Evolutionary conservation across 108 stramenopile genomes (phyloP), one percentile per base, ranked within the genome.

Genomic region (Chaetoceros muelleri): DNA sequence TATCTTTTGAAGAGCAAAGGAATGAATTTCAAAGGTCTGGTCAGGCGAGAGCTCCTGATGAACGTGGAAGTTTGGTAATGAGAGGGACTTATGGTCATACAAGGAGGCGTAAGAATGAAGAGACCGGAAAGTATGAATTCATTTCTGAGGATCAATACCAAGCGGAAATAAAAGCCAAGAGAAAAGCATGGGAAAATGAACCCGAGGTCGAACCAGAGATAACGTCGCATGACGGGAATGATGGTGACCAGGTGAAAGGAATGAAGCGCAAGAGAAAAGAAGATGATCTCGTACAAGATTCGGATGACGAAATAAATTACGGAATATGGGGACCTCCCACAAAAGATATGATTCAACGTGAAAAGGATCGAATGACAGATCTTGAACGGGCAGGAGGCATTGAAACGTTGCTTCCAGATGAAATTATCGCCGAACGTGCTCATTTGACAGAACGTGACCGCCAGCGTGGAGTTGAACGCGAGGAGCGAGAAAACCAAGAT

Each of bases 291-390:
- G 79, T 90, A 3, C 72, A 81, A 31, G 68, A 67, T 13, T 63
- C 70, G 8, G 85, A 90, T 53, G 89, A 90, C 55, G 89, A 86
- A 48, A 60, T 75, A n/a, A 66, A 70, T 28, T 82, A 77, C 55
- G 89, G 89, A 10, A 76, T 90, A 17, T 90, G 89, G 89, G 89
- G 66, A 18, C 89, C 89, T 16, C 89, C 89, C 48, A 74, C 82
- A 8, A 31, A 58, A 18, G 71, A 81, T 28, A 26, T 25, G 10
- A 5, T 24, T 24, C 8, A 51, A 8, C 49, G 23, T 10, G 8
- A 26, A 26, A 51, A 24, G 24, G 49, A 51, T 26, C 23, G 10
- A 16, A 51, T 26, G 24, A 51, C 49, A 8, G 49, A 51, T 26
- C 5, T 51, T 5, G 84, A 90, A 64, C 64, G 64, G 18, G 64